phyloP scores from a whole-genome alignment of 805 yeast genomes.

The Kazachstania africana region DNA sequence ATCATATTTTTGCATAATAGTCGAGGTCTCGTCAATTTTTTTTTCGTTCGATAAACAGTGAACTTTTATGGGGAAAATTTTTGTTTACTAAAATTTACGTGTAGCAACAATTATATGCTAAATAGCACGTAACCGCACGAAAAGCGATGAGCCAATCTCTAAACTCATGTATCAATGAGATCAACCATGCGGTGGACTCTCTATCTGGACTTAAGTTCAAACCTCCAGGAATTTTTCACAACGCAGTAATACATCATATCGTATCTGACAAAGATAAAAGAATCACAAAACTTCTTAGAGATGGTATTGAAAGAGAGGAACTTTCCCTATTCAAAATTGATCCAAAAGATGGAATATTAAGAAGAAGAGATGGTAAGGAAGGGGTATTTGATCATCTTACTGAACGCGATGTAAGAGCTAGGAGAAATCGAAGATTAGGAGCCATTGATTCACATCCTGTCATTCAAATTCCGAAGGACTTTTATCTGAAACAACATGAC shows the following conservation, averaged over 20 bases:
- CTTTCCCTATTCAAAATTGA: slow-evolving; percentile 35
- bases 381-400: slow-evolving; percentile 28
- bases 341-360: slow-evolving; percentile 26
- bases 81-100: too few species aligned
- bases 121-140: too few species aligned
- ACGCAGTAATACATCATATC: slow-evolving; percentile 37
- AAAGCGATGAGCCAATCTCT: slow-evolving; percentile 20
- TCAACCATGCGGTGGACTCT: slow-evolving; percentile 31
- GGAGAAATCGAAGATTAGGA: slow-evolving; percentile 27
- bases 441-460: slow-evolving; percentile 20
- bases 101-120: too few species aligned
- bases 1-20: too few species aligned
- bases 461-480: slow-evolving; percentile 18
- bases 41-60: too few species aligned
- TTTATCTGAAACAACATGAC: slow-evolving; percentile 16
- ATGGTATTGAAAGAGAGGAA: slow-evolving; percentile 42
- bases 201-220: slow-evolving; percentile 36
- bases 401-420: slow-evolving; percentile 21
- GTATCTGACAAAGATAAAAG: slow-evolving; percentile 26
- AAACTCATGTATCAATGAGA: slow-evolving; percentile 23
- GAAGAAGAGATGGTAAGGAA: slow-evolving; percentile 40
- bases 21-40: too few species aligned
- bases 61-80: too few species aligned
- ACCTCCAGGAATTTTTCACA: slow-evolving; percentile 53
- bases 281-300: slow-evolving; percentile 47